Conservation (phyloP, 2,329 filamentous ascomycete genomes). For the Fusarium marasasianum region DNA sequence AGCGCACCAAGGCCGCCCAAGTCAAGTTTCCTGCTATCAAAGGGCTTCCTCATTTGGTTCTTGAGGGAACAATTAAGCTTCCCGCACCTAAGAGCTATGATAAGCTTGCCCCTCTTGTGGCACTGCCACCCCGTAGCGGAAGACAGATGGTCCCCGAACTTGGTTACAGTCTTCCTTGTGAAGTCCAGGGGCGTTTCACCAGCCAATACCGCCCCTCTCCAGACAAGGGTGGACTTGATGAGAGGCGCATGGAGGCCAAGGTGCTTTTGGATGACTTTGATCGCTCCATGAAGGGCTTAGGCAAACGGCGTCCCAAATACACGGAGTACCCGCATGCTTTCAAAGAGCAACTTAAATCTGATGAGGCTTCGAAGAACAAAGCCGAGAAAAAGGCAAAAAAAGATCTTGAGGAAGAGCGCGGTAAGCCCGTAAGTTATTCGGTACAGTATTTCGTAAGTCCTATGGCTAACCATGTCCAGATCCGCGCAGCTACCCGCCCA, state of each 20-base stretch:
- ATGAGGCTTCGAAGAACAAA: conserved; percentile 57
- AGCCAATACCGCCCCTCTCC: conserved; percentile 53
- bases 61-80: conserved; percentile 52
- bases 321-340: conserved; percentile 59
- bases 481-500: conserved; percentile 57
- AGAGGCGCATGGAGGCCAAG: conserved; percentile 53
- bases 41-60: conserved; percentile 52
- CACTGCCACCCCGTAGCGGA: conserved; percentile 52
- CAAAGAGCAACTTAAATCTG: conserved; percentile 58
- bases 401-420: conserved; percentile 52
- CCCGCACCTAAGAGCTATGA: conserved; percentile 57
- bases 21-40: conserved; percentile 51
- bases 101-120: conserved; percentile 55
- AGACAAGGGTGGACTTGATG: conserved; percentile 53
- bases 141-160: conserved; percentile 52
- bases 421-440: conserved; percentile 49
- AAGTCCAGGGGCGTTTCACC: conserved; percentile 56
- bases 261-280: conserved; percentile 53
- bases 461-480: conserved; percentile 35
- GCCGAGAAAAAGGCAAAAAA: conserved; percentile 57
- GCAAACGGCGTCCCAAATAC: conserved; percentile 57
- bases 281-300: conserved; percentile 52
- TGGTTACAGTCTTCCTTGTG: conserved; percentile 53
- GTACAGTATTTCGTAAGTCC: not conserved
- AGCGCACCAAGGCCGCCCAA: conserved; percentile 51